A percentile compares a stretch with the other conserved stretches of the same genome.
Conservation (phyloP, 225 moss, liverwort and hornwort species). For the Bryoerythrophyllum caledonicum region DNA sequence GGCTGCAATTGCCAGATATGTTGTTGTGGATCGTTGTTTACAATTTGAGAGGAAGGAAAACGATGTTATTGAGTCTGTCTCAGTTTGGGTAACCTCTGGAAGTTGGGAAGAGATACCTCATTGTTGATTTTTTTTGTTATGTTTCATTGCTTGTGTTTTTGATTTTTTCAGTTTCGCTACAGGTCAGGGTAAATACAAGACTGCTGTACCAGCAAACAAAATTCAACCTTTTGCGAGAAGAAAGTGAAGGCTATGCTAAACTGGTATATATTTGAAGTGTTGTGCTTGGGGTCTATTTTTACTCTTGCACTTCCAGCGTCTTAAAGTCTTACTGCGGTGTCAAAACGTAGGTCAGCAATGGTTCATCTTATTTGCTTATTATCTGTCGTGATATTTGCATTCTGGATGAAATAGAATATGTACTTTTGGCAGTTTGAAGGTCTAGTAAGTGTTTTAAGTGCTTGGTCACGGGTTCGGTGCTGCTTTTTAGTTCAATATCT, state of each 20-base stretch:
- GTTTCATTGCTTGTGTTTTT: constrained; percentile 30
- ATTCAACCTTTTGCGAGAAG: constrained; percentile 96
- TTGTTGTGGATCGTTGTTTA: constrained; percentile 5
- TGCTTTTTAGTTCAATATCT: background rate
- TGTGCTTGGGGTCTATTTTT: constrained; percentile 9
- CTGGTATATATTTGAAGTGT: constrained; percentile 55
- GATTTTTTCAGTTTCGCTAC: constrained; percentile 40
- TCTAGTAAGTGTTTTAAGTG: background rate
- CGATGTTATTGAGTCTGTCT: constrained; percentile 2
- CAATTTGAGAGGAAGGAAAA: background rate
- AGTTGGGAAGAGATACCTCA: constrained; percentile 11
- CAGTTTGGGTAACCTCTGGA: constrained; percentile 10
- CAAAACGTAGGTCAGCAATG: constrained; percentile 12
- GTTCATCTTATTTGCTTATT: constrained; percentile 4
- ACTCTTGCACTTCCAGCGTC: constrained; percentile 5
- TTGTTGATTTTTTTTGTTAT: constrained; percentile 28
- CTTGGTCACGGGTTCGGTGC: background rate
- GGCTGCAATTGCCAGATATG: constrained; percentile 16
- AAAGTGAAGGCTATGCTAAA: constrained; percentile 99
- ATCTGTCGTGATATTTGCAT: background rate
- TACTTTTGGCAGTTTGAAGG: background rate
- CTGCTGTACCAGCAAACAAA: constrained; percentile 98
- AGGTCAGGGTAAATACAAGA: constrained; percentile 98
- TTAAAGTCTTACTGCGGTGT: background rate
- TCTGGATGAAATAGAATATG: background rate